These are phyloP conservation scores for Trichoderma sp. DNA, from an alignment of 2,329 filamentous ascomycete genomes.

Conservation along the genomic window DNA sequence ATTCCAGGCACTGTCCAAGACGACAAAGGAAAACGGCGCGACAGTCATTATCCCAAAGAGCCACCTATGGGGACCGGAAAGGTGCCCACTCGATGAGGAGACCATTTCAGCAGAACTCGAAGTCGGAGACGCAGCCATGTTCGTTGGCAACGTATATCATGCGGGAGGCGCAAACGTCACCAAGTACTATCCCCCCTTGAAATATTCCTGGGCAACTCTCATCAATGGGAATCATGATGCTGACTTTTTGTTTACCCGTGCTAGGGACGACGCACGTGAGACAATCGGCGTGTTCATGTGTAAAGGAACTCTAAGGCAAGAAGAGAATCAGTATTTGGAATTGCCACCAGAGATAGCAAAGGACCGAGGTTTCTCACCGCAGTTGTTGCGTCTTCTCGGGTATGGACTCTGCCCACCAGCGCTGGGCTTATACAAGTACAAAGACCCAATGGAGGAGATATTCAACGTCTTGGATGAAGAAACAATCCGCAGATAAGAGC, in stretches of 20 bases:
- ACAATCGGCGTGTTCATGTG: constrained; percentile 38
- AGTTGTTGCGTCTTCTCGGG: constrained; percentile 33
- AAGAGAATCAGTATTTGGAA: constrained; percentile 36
- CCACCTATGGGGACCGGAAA: constrained; percentile 41
- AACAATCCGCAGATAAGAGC: constrained; percentile 31
- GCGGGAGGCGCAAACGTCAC: constrained; percentile 40
- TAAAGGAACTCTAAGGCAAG: constrained; percentile 34
- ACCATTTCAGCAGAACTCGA: constrained; percentile 40
- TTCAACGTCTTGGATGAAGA: constrained; percentile 39
- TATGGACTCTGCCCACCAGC: constrained; percentile 36
- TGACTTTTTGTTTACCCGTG: background rate
- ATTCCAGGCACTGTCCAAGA: constrained; percentile 37
- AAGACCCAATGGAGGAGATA: constrained; percentile 38
- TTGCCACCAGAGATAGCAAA: constrained; percentile 32
- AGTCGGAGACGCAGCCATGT: constrained; percentile 40
- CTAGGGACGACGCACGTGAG: constrained; percentile 30
- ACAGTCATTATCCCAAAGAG: constrained; percentile 42
- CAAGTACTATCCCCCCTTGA: constrained; percentile 21
- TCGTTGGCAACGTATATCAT: constrained; percentile 41
- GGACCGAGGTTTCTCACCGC: constrained; percentile 32
- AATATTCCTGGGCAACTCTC: background rate
- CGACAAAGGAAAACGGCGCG: constrained; percentile 41
- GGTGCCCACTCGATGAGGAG: constrained; percentile 37
- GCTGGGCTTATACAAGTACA: constrained; percentile 37
- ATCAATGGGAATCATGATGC: background rate